Evolutionary conservation across 331 rosid genomes (phyloP).

Genomic region (Malus hybrid): DNA sequence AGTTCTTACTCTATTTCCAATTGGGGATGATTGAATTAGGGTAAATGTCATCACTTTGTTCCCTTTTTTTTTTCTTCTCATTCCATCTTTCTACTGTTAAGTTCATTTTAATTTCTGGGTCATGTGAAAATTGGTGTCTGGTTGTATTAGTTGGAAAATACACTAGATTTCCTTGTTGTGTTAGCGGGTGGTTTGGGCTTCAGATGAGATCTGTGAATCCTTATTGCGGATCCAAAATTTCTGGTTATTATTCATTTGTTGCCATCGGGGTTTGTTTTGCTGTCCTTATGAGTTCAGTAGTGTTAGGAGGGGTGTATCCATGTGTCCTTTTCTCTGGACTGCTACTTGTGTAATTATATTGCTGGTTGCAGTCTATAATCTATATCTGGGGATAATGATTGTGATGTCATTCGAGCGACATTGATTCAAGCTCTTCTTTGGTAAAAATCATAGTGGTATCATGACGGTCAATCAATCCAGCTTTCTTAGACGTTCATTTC

Average conservation of each 20-base stretch:
- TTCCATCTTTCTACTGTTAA: too few species aligned
- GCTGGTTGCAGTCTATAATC: slow-evolving; percentile 8
- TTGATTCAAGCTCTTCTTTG: slow-evolving; percentile 15
- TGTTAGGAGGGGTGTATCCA: slow-evolving; percentile 8
- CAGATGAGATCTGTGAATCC: slow-evolving; percentile 29
- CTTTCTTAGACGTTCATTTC: slow-evolving; percentile 13
- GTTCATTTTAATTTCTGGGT: neutral
- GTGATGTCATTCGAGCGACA: slow-evolving; percentile 46
- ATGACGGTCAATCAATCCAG: slow-evolving; percentile 9
- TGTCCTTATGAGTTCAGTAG: neutral
- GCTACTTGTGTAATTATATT: slow-evolving; percentile 29
- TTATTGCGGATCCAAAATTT: slow-evolving; percentile 34
- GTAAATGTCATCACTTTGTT: slow-evolving; percentile 27
- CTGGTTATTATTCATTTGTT: slow-evolving; percentile 13
- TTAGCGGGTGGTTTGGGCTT: slow-evolving; percentile 16
- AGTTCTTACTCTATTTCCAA: slow-evolving; percentile 88
- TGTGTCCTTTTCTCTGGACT: slow-evolving; percentile 15
- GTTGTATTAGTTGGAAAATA: neutral
- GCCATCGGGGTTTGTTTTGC: slow-evolving; percentile 19
- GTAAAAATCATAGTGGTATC: slow-evolving; percentile 10
- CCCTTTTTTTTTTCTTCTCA: neutral
- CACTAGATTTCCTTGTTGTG: slow-evolving; percentile 21
- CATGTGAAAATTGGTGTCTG: slow-evolving; percentile 6
- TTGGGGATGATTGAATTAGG: slow-evolving; percentile 75
- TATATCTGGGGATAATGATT: slow-evolving; percentile 34